phyloP scores from a whole-genome alignment of 2,329 filamentous ascomycete species.

The Paecilomyces formosus region DNA sequence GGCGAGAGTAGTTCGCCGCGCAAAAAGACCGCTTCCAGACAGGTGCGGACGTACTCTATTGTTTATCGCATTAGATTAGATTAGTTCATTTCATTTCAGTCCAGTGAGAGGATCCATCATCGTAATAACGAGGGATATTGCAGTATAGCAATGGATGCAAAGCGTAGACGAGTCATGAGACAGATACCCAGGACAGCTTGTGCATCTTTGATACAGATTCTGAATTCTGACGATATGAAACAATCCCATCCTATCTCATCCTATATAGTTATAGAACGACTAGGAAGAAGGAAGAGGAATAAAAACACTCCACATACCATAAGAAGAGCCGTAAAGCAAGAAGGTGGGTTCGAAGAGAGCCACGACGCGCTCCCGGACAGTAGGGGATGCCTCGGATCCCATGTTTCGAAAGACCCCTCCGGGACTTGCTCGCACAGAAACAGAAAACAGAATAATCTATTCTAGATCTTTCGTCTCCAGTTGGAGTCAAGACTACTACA shows the following conservation, averaged over 20 bases:
- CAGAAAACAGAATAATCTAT: background rate
- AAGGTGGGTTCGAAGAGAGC: background rate
- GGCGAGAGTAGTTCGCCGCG: conserved; percentile 28
- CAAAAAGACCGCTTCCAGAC: conserved; percentile 24
- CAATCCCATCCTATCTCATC: background rate
- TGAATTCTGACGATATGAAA: too few relatives aligned
- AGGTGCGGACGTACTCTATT: conserved; percentile 24
- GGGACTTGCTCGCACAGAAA: background rate
- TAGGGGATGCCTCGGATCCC: background rate
- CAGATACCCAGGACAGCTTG: too few relatives aligned
- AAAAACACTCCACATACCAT: background rate
- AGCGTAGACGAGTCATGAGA: too few relatives aligned
- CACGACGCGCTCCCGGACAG: background rate
- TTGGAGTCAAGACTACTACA: background rate
- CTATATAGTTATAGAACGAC: background rate
- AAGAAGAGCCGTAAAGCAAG: background rate
- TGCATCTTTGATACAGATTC: too few relatives aligned
- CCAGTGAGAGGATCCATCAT: too few relatives aligned
- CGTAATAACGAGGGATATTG: too few relatives aligned
- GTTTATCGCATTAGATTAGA: background rate
- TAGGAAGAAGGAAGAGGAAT: background rate
- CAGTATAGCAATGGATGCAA: too few relatives aligned
- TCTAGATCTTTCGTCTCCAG: background rate
- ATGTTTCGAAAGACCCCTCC: background rate
- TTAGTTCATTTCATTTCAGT: background rate